These are phyloP conservation scores for Zasmidium angulare DNA, from an alignment of 2,329 filamentous ascomycete genomes.

Conservation along the genomic window DNA sequence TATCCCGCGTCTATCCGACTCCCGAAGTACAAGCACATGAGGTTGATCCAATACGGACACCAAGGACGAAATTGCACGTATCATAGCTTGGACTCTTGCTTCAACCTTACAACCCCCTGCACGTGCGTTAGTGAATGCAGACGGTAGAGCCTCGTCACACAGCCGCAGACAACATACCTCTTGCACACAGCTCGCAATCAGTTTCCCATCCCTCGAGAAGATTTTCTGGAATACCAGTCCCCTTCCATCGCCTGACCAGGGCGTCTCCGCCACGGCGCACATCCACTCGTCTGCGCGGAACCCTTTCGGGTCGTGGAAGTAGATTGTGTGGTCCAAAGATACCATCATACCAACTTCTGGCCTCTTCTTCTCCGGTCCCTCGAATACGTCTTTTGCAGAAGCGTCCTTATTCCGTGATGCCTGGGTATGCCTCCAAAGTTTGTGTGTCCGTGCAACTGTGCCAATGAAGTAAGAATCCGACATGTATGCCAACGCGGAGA, in stretches of 20 bases:
- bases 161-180: slow-evolving; percentile 57
- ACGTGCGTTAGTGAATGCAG: slow-evolving; percentile 11
- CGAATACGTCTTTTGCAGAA: slow-evolving; percentile 41
- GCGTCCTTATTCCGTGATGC: slow-evolving; percentile 20
- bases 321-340: slow-evolving; percentile 69
- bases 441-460: slow-evolving; percentile 78
- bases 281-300: slow-evolving; percentile 68
- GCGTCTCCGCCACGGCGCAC: slow-evolving; percentile 75
- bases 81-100: slow-evolving; percentile 38
- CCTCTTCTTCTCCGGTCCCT: slow-evolving; percentile 48
- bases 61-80: not conserved
- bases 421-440: slow-evolving; percentile 69
- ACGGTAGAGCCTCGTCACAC: not conserved
- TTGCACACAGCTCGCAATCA: slow-evolving; percentile 78
- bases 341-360: slow-evolving; percentile 81
- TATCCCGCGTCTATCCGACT: not conserved
- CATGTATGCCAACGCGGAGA: slow-evolving; percentile 89
- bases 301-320: slow-evolving; percentile 53
- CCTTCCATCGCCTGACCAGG: slow-evolving; percentile 76
- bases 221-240: slow-evolving; percentile 75
- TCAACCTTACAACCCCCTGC: slow-evolving; percentile 54
- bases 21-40: not conserved
- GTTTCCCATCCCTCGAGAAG: slow-evolving; percentile 66
- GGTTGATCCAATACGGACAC: not conserved
- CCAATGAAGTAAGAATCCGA: slow-evolving; percentile 87